Base-by-base conservation (phyloP, 1,284 basidiomycete genomes). In the Phylloporus gajari region DNA sequence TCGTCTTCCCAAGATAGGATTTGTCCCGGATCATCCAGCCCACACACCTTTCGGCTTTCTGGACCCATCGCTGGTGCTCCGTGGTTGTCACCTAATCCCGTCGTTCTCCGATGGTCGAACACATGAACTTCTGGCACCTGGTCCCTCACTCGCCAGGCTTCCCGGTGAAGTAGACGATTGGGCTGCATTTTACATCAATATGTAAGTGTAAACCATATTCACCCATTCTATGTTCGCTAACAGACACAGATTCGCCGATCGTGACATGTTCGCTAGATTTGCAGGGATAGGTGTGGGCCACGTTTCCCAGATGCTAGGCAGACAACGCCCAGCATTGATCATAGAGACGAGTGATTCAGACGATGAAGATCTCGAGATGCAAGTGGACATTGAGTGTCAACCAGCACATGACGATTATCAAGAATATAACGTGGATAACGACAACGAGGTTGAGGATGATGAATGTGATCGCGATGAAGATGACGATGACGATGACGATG, bases 1-100 rank as follows among this genome's bases (percentile, higher is more conserved):
- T 25, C 5, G n/a, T 23, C 60, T 74, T 4, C 68, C 72, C 5
- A 64, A 68, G 32, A 63, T 73, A n/a, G 68, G 68, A 1, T 74
- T 72, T n/a, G 44, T 71, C 12, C 67, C 44, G 8, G 63, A 69
- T 35, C 6, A 19, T 12, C 13, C 3, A 13, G 65, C 67, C 32
- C 25, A 48, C 2, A 9, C 2, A 11, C 56, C 71, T 2, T 72
- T 74, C n/a, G 44, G 68, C 19, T 58, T 58, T 9, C 56, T 58
- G 15, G 56, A 58, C 12, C 56, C 56, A 3, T 58, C 56, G 19
- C 30, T 58, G 56, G 56, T 21, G 19, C 11, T 58, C 19, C 19
- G 19, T 17, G 30, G 17, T 2, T 58, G 30, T 21, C 56, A 58
- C 15, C 15, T 58, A 19, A 58, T 58, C 5, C 56, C 56, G 17